A percentile compares a stretch with the other conserved stretches of the same genome.
Evolutionary conservation across 352 stramenopile genomes (phyloP).

Genomic region (Phytophthora crassamura): DNA sequence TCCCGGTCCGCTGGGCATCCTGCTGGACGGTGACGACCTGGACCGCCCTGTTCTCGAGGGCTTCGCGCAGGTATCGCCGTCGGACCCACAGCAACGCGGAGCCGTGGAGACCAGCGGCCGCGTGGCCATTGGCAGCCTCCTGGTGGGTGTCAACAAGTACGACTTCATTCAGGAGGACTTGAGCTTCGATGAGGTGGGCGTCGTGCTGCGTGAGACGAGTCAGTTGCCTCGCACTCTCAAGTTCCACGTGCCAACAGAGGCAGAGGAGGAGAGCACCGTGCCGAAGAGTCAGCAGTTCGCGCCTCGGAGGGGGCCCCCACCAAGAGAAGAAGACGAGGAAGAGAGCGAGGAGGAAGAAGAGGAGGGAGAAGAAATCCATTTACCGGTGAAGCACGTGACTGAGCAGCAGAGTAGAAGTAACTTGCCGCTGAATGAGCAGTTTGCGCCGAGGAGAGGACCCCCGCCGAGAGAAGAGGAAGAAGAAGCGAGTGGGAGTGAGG

Average conservation of each 20-base stretch:
- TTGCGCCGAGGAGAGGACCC: conserved; percentile 23
- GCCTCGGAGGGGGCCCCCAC: conserved; percentile 4
- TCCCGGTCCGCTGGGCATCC: conserved; percentile 60
- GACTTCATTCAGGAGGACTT: conserved; percentile 50
- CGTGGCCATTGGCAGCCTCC: conserved; percentile 50
- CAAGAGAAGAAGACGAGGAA: conserved; percentile 1
- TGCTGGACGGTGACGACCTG: conserved; percentile 56
- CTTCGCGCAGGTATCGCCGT: conserved; percentile 47
- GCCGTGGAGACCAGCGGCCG: conserved; percentile 55
- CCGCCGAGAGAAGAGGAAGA: conserved; percentile 24
- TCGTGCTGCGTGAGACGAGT: conserved; percentile 59
- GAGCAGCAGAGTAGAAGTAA: conserved; percentile 19
- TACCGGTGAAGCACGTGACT: conserved; percentile 24
- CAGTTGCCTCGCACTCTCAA: conserved; percentile 44
- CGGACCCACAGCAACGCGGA: conserved; percentile 38
- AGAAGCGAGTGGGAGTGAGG: conserved; percentile 6
- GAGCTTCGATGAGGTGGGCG: conserved; percentile 49
- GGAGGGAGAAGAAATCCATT: conserved; percentile 21
- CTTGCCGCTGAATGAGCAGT: conserved; percentile 32
- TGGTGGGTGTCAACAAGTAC: conserved; percentile 69
- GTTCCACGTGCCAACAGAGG: conserved; percentile 48
- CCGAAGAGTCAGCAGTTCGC: conserved; percentile 11
- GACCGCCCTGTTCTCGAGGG: conserved; percentile 57
- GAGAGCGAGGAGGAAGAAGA: conserved; percentile 5
- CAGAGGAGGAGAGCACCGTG: conserved; percentile 16